phyloP scores from a whole-genome alignment of 2,329 filamentous ascomycete genomes.

The Diaporthe capsici region DNA sequence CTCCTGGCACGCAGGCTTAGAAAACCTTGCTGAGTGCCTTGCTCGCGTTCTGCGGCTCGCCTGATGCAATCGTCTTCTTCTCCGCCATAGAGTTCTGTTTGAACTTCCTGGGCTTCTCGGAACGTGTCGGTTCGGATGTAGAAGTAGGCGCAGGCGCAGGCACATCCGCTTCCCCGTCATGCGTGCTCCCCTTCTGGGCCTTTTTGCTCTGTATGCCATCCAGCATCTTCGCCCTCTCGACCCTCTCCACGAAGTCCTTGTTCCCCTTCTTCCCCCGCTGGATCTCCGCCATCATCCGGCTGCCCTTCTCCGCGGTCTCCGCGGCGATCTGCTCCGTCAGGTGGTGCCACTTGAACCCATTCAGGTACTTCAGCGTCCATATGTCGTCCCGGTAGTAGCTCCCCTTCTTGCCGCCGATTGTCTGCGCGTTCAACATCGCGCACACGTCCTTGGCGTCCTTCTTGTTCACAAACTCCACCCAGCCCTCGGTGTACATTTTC shows the following conservation, averaged over 20 bases:
- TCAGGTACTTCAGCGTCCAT: constrained; percentile 87
- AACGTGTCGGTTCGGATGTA: constrained; percentile 14
- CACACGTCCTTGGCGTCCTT: constrained; percentile 82
- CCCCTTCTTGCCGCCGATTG: constrained; percentile 87
- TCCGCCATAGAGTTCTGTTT: constrained; percentile 74
- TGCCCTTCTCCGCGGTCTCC: constrained; percentile 84
- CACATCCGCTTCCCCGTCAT: constrained; percentile 49
- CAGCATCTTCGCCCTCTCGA: constrained; percentile 85
- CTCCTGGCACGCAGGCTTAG: constrained; percentile 49
- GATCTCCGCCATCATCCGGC: constrained; percentile 83
- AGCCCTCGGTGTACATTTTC: constrained; percentile 84
- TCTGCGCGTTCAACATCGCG: constrained; percentile 82
- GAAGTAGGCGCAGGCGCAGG: constrained; percentile 29
- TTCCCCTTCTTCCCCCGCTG: constrained; percentile 83
- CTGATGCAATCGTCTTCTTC: constrained; percentile 58
- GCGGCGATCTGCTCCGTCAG: constrained; percentile 83
- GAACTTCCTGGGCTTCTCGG: constrained; percentile 68
- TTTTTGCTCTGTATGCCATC: constrained; percentile 78
- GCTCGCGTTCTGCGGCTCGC: constrained; percentile 69
- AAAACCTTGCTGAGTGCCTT: constrained; percentile 77
- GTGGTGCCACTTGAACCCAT: constrained; percentile 86
- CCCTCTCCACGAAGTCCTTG: constrained; percentile 83
- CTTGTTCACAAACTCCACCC: constrained; percentile 86
- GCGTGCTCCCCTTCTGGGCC: constrained; percentile 55
- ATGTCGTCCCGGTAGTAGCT: constrained; percentile 88